Evolutionary conservation across 2,329 filamentous ascomycete genomes (phyloP), one percentile per base, ranked within the genome.

Genomic region (Fusarium pininemorale): DNA sequence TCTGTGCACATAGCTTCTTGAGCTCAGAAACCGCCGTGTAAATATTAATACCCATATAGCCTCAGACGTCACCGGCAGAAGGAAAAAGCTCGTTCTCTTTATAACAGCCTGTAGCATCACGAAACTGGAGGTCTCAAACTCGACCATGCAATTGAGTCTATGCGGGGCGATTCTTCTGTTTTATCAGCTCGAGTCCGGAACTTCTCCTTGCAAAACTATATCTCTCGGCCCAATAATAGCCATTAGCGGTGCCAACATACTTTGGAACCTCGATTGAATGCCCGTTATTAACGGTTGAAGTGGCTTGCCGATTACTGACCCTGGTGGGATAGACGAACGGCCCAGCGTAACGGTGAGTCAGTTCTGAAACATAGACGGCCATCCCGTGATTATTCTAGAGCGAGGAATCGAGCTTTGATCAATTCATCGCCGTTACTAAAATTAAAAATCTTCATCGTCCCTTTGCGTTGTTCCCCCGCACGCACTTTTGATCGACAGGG

Each of bases 151-250:
- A 24, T 24, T 24, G 24, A 24, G 24, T 24, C 24, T 4, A 24
- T 24, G 24, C 24, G 24, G 24, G 24, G 24, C 24, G 24, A 24
- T 24, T 24, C 24, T 24, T 24, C 28, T 18, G 15, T 32, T 32
- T 50, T 5, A 32, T 7, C 15, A 13, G 4, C 22, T 18, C 3
- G 7, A n/a, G 26, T 32, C 7, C 7, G 3, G 7, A 24, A 18
- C 2, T 5, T 50, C 5, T n/a, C 28, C 3, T 9, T 1, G 3
- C 16, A 20, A 35, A 3, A 3, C 3, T 2, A 18, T 7, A 13
- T n/a, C 15, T 32, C 1, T 13, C 1, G 9, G 9, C 11, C 3
- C 26, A n/a, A 16, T 6, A 13, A 24, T 24, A 24, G 24, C 24
- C 24, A 24, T 24, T 24, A 24, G 24, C 24, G 24, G 7, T 32